Percentiles rank a stretch among this genome's conserved stretches.
These are phyloP conservation scores for Cladobotryum mycophilum DNA, from an alignment of 2,329 filamentous ascomycete species.

Conservation along the genomic window DNA sequence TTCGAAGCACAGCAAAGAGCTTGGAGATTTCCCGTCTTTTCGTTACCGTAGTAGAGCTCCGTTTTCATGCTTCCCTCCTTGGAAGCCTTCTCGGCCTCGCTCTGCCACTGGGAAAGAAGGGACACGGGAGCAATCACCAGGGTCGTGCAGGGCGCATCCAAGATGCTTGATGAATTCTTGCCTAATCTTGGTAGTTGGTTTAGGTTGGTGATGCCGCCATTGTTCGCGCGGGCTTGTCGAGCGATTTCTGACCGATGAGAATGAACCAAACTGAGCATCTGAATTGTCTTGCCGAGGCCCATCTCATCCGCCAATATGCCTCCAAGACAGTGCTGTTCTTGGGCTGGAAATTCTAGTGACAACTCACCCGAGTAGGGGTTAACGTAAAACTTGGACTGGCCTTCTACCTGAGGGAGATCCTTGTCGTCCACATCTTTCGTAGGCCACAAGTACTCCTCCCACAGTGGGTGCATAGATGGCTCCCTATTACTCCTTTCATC, in stretches of 20 bases:
- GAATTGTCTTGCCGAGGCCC: slow-evolving; percentile 96
- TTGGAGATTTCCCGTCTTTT: slow-evolving; percentile 74
- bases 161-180: slow-evolving; percentile 48
- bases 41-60: slow-evolving; percentile 85
- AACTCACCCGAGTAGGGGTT: slow-evolving; percentile 96
- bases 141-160: slow-evolving; percentile 78
- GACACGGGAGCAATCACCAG: slow-evolving; percentile 97
- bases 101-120: slow-evolving; percentile 92
- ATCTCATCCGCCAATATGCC: slow-evolving; percentile 95
- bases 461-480: slow-evolving; percentile 88
- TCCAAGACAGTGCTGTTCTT: slow-evolving; percentile 90
- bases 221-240: slow-evolving; percentile 28
- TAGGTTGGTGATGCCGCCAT: slow-evolving; percentile 35
- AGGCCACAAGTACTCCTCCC: slow-evolving; percentile 95
- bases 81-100: slow-evolving; percentile 87
- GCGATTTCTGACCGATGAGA: slow-evolving; percentile 62
- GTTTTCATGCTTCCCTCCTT: slow-evolving; percentile 74
- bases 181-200: slow-evolving; percentile 58
- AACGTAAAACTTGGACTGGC: slow-evolving; percentile 76
- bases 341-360: slow-evolving; percentile 82
- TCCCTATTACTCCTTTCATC: slow-evolving; percentile 65
- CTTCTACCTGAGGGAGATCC: slow-evolving; percentile 58
- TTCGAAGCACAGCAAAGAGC: slow-evolving; percentile 72
- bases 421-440: slow-evolving; percentile 80
- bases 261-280: slow-evolving; percentile 93